Percentiles rank a stretch among this genome's conserved stretches.
These are phyloP conservation scores for Apiosordaria backusii DNA, from an alignment of 495 filamentous ascomycete species.

Conservation along the genomic window DNA sequence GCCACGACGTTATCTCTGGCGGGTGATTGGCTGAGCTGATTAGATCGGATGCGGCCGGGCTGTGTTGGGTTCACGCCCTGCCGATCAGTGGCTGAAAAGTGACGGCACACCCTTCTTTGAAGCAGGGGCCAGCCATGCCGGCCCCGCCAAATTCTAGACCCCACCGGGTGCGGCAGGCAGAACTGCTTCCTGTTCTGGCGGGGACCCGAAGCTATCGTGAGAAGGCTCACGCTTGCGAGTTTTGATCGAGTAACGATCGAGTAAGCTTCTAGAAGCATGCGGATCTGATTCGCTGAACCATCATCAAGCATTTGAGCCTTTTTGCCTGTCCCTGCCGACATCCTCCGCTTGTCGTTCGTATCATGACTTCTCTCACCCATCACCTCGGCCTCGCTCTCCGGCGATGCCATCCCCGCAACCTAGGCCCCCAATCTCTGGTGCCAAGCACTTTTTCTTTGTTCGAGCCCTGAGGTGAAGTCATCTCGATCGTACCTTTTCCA, in stretches of 20 bases:
- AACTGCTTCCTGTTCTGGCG: conserved; percentile 21
- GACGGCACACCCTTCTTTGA: neutral
- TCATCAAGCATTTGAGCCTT: neutral
- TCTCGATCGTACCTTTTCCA: neutral
- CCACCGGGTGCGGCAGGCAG: neutral
- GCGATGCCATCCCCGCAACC: neutral
- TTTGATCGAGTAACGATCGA: conserved; percentile 40
- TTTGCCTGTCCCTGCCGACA: neutral
- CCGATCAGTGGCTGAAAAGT: neutral
- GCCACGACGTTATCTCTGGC: neutral
- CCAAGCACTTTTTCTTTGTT: neutral
- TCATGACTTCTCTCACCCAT: neutral
- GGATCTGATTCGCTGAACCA: conserved; percentile 22
- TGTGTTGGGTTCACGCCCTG: neutral
- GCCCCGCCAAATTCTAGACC: neutral
- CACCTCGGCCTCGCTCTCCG: neutral
- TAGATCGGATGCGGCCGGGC: conserved; percentile 1
- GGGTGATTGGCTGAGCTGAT: neutral
- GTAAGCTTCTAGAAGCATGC: conserved; percentile 23
- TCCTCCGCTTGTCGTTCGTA: neutral
- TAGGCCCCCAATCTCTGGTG: neutral
- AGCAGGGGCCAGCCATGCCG: neutral
- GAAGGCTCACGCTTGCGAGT: conserved; percentile 14
- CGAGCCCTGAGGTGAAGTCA: neutral
- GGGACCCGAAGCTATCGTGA: conserved; percentile 25